Conservation (phyloP, 2,329 filamentous ascomycete species). For the Alternaria gansuensis region DNA sequence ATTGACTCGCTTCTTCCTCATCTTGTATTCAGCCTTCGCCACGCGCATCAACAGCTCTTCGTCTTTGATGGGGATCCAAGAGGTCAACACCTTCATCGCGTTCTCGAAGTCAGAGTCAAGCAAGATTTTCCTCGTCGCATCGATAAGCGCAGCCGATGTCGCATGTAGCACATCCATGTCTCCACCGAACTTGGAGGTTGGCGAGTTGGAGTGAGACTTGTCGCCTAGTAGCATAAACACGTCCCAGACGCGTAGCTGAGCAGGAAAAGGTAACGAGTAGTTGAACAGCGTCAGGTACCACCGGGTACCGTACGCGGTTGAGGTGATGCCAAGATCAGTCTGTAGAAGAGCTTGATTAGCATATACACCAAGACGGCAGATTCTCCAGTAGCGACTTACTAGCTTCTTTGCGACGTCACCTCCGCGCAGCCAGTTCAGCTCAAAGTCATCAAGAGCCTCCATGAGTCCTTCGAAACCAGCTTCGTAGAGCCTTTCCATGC, state of each 20-base stretch:
- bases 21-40: constrained; percentile 85
- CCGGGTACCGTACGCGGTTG: constrained; percentile 92
- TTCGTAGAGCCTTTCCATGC: constrained; percentile 83
- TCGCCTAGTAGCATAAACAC: constrained; percentile 95
- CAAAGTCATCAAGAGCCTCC: constrained; percentile 84
- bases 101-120: constrained; percentile 96
- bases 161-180: constrained; percentile 91
- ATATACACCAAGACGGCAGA: constrained; percentile 4
- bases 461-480: constrained; percentile 87
- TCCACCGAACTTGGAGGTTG: constrained; percentile 57
- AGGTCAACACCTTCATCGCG: constrained; percentile 95
- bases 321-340: constrained; percentile 80
- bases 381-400: constrained; percentile 60
- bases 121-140: constrained; percentile 86
- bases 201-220: constrained; percentile 58
- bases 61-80: constrained; percentile 92
- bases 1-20: constrained; percentile 62
- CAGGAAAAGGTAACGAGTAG: constrained; percentile 91
- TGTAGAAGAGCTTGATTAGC: constrained; percentile 50
- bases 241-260: constrained; percentile 96
- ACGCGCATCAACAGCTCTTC: constrained; percentile 94
- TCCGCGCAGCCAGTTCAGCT: constrained; percentile 79
- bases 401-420: constrained; percentile 83
- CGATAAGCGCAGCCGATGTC: constrained; percentile 86
- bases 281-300: constrained; percentile 99